These are phyloP conservation scores for Aspergillus fijiensis DNA, from an alignment of 2,329 filamentous ascomycete genomes.

Conservation along the genomic window DNA sequence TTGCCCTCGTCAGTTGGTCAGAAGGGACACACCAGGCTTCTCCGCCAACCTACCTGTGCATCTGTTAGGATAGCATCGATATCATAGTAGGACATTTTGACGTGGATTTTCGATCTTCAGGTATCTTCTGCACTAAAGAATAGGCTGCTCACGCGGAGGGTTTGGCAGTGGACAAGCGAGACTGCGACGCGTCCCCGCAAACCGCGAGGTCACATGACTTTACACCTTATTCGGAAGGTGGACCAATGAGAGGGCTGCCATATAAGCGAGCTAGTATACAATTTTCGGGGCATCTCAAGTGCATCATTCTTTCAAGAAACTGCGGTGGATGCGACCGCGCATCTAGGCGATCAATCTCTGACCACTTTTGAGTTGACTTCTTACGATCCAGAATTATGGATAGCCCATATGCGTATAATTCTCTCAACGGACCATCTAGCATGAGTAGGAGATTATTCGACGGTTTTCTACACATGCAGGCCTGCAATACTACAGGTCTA, in stretches of 20 bases:
- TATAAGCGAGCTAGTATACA: neutral
- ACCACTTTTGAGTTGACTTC: too few species aligned
- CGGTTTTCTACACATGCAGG: too few species aligned
- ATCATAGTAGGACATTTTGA: conserved; percentile 48
- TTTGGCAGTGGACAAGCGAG: neutral
- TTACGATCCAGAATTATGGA: too few species aligned
- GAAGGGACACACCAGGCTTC: neutral
- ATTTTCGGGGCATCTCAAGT: neutral
- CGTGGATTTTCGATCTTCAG: too few species aligned
- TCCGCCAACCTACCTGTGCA: conserved; percentile 36
- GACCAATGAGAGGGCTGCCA: neutral
- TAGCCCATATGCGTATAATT: too few species aligned
- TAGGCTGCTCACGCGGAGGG: neutral
- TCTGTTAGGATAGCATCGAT: conserved; percentile 50
- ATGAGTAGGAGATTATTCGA: too few species aligned
- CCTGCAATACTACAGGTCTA: too few species aligned
- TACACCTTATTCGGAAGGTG: neutral
- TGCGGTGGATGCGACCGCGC: too few species aligned
- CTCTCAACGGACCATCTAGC: too few species aligned
- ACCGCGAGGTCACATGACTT: neutral
- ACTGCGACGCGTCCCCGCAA: neutral
- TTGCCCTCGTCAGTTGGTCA: neutral
- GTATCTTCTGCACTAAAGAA: neutral
- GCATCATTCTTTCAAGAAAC: too few species aligned
- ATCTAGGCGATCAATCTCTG: too few species aligned